A percentile compares a stretch with the other conserved stretches of the same genome.
These are phyloP conservation scores for Echinosophora koreensis DNA, from an alignment of 306 rosid genomes.

Conservation along the genomic window DNA sequence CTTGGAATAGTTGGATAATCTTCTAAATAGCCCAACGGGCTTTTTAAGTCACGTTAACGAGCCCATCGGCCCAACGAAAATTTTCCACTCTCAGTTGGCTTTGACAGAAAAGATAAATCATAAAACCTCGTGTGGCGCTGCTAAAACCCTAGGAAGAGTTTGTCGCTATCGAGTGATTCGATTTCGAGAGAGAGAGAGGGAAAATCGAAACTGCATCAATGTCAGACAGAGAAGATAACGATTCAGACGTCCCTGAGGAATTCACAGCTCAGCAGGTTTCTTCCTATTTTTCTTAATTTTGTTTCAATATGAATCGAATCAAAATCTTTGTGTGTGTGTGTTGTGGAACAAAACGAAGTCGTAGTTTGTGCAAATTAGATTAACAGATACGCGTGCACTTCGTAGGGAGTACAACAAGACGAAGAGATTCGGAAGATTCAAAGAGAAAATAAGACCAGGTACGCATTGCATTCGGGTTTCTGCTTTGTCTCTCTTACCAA, in stretches of 20 bases:
- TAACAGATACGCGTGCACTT: conserved; percentile 30
- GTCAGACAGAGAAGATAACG: conserved; percentile 65
- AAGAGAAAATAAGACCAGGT: conserved; percentile 80
- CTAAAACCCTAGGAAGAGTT: conserved; percentile 48
- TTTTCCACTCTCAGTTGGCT: not conserved
- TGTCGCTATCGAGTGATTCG: not conserved
- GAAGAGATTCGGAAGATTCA: conserved; percentile 66
- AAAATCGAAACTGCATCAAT: conserved; percentile 40
- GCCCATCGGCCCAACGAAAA: conserved; percentile 10
- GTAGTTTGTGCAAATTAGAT: not conserved
- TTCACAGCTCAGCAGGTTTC: conserved; percentile 72
- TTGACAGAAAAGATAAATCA: conserved; percentile 6
- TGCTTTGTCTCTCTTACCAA: not conserved
- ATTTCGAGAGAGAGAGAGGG: not conserved
- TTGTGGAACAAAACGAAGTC: not conserved
- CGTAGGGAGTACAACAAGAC: conserved; percentile 73
- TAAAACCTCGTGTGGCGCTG: not conserved
- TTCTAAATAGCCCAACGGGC: not conserved
- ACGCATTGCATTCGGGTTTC: not conserved
- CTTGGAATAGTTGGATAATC: not conserved
- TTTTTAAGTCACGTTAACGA: not conserved
- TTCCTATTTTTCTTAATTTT: not conserved
- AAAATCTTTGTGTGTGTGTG: not conserved
- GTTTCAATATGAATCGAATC: conserved; percentile 18
- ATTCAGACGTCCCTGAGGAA: conserved; percentile 87